Base-by-base conservation (phyloP, 2,329 filamentous ascomycete species). In the Exophiala alcalophila region DNA sequence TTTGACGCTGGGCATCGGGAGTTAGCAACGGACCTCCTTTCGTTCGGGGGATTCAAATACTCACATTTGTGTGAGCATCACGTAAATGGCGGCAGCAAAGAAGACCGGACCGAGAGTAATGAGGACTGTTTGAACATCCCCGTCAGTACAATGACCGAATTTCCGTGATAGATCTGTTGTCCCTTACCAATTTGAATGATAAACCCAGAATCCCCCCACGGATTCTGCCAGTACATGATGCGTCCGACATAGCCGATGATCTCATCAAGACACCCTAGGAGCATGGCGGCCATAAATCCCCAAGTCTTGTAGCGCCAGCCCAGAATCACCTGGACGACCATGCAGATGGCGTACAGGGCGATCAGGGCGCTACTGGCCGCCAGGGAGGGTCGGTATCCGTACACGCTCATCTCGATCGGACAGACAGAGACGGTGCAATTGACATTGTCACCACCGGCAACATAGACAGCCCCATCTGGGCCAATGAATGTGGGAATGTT, bases 31-130 rank as follows among this genome's bases (percentile, higher is more conserved):
- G n/a, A n/a, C n/a, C n/a, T n/a, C n/a, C n/a, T n/a, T n/a, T n/a
- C n/a, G n/a, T n/a, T n/a, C n/a, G 12, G 20, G 11, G 7, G 18
- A n/a, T 6, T 18, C 9, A 16, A 9, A 9, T 16, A 56, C 59
- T 47, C 39, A 62, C 60, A 66, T 60, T 40, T 62, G 57, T n/a
- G 65, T 65, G 20, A 83, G 69, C 20, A 77, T 81, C 40, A 84
- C 73, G 59, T 85, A 86, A 57, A 85, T 79, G 45, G 78, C 78
- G 0, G 81, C 81, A 19, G 77, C 71, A 55, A 75, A 71, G 60
- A 77, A 80, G 40, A 77, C 74, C 7, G 73, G 73, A 0, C 65
- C 71, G 30, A 73, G 72, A 53, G 73, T 77, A 36, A 84, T 68
- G 61, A 77, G 81, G 47, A 76, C 73, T 78, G 35, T 15, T 9